Conservation (phyloP, 176 grass and related monocot species). For the Avena atlantica region DNA sequence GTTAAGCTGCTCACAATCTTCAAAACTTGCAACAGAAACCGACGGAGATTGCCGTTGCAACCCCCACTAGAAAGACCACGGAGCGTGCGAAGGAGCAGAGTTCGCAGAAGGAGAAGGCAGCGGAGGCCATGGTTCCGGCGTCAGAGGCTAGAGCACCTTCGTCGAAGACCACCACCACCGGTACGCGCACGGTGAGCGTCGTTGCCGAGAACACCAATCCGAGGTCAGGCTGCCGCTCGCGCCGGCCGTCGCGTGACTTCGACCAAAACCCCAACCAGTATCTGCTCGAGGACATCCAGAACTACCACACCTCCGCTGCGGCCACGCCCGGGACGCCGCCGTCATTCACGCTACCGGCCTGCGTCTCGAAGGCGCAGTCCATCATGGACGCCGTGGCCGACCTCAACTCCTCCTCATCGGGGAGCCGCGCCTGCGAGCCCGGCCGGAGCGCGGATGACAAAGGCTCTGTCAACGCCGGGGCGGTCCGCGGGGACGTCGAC, state of each 20-base stretch:
- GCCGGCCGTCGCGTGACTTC: constrained; percentile 73
- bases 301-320: constrained; percentile 56
- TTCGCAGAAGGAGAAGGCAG: constrained; percentile 1
- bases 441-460: constrained; percentile 40
- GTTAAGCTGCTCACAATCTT: neutral
- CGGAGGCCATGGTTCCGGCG: constrained; percentile 9
- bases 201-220: constrained; percentile 45
- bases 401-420: constrained; percentile 72
- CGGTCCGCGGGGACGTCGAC: constrained; percentile 34
- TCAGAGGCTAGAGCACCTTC: constrained; percentile 32
- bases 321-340: constrained; percentile 22
- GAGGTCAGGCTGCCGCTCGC: constrained; percentile 56
- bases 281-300: constrained; percentile 94
- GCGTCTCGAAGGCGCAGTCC: constrained; percentile 86
- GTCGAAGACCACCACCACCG: constrained; percentile 51
- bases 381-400: constrained; percentile 92
- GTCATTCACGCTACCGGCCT: constrained; percentile 69
- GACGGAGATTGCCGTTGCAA: constrained; percentile 14
- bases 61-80: constrained; percentile 1
- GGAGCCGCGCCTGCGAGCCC: constrained; percentile 36
- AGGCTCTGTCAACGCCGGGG: constrained; percentile 48
- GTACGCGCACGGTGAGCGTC: constrained; percentile 35
- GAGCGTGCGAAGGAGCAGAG: constrained; percentile 27
- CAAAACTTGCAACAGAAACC: constrained; percentile 18
- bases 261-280: constrained; percentile 63